phyloP scores from a whole-genome alignment of 345 rosid genomes.

The Pistacia atlantica region DNA sequence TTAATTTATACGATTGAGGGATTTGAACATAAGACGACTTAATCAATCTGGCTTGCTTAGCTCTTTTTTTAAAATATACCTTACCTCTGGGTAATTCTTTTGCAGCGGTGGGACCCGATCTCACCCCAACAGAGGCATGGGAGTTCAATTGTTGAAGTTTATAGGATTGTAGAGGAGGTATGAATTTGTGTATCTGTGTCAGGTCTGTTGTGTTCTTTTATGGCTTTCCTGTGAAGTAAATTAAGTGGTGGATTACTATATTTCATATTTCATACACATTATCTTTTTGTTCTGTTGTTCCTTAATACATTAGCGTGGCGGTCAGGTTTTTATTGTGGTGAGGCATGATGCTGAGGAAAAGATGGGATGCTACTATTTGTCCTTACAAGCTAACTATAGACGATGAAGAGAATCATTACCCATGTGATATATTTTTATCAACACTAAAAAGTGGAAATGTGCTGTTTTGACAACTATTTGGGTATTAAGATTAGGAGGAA shows the following conservation, averaged over 20 bases:
- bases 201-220: neutral
- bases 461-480: too few relatives aligned
- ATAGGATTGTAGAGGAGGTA: constrained; percentile 99
- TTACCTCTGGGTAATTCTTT: constrained; percentile 17
- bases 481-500: too few relatives aligned
- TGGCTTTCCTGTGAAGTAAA: neutral
- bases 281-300: neutral
- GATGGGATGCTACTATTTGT: neutral
- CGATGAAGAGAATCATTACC: neutral
- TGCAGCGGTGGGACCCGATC: constrained; percentile 90
- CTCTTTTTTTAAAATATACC: neutral
- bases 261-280: neutral
- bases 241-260: neutral
- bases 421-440: neutral
- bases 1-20: neutral
- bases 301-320: neutral
- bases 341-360: neutral
- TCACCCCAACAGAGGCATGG: constrained; percentile 97
- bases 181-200: neutral
- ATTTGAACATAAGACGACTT: neutral
- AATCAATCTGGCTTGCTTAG: neutral
- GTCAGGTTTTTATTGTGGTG: neutral
- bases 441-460: too few relatives aligned
- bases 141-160: constrained; percentile 92
- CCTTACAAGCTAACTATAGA: too few relatives aligned